These are phyloP conservation scores for Mycothermus thermophilus DNA, from an alignment of 495 filamentous ascomycete species.

Conservation along the genomic window DNA sequence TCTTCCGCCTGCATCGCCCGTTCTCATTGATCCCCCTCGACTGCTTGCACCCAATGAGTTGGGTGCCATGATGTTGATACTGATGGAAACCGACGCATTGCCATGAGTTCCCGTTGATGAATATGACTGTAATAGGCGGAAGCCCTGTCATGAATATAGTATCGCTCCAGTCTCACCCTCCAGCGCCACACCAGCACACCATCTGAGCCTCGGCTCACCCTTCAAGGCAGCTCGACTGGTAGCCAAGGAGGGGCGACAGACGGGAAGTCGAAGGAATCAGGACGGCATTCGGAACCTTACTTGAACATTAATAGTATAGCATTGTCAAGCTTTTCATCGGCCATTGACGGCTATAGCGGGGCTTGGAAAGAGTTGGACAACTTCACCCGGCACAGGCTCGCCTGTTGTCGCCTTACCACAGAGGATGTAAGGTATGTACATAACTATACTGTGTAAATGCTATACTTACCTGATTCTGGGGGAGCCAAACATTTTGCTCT, in stretches of 20 bases:
- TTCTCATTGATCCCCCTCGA: too few species aligned
- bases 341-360: conserved; percentile 17
- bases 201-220: conserved; percentile 1
- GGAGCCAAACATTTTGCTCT: too few species aligned
- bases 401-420: too few species aligned
- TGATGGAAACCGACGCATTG: too few species aligned
- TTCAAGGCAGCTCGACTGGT: conserved; percentile 1
- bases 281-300: conserved; percentile 3
- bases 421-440: too few species aligned
- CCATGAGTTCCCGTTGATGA: too few species aligned
- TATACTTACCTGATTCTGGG: too few species aligned
- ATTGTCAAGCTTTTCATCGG: conserved; percentile 6
- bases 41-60: too few species aligned
- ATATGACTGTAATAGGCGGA: too few species aligned
- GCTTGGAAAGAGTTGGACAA: conserved; percentile 13
- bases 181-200: neutral
- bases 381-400: conserved; percentile 19
- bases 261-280: neutral
- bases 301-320: too few species aligned
- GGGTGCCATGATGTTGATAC: too few species aligned
- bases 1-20: conserved; percentile 2
- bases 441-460: too few species aligned
- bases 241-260: conserved; percentile 3
- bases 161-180: conserved; percentile 1
- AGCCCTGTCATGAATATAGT: conserved; percentile 16